Evolutionary conservation across 805 yeast species (phyloP), one percentile per base, ranked within the genome.

Genomic region (Pichia californica): DNA sequence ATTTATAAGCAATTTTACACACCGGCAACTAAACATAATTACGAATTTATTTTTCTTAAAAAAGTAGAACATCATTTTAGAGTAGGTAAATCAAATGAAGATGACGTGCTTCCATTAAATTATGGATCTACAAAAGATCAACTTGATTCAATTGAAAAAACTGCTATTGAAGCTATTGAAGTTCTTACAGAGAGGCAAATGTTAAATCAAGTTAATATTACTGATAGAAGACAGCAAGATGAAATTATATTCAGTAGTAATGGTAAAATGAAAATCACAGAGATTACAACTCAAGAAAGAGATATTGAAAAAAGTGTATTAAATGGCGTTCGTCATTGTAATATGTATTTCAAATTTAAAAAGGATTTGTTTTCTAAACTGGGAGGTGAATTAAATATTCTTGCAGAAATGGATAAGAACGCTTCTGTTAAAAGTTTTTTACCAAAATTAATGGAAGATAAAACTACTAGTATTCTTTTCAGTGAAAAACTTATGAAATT

Each of bases 21-120:
- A 13, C 32, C 35, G 3, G 15, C 44, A 56, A 61, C 46, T n/a
- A 32, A 25, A 6, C 42, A 52, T 27, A 53, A 52, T 3, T 54
- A 52, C 43, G 54, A 54, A 18, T 54, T 52, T 37, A 54, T 55
- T 28, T 37, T 47, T n/a, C 31, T 54, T 13, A 50, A 51, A 32
- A 52, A 52, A 28, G 35, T 38, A 1, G 46, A 47, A 20, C 50
- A 47, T 35, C 47, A 21, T 34, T 36, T 59, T 27, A 48, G 62
- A 21, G 43, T 59, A 15, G 40, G 49, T 3, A 44, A 38, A 29
- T 21, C 26, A 2, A 20, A 18, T 2, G 14, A 28, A 6, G 13
- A 25, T n/a, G 26, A 18, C 13, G 36, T 29, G n/a, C n/a, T 3
- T 7, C 14, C 7, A 16, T 18, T 29, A 5, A 19, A 27, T 26